A percentile compares a stretch with the other conserved stretches of the same genome.
These are phyloP conservation scores for Ceratocystis huliohia DNA, from an alignment of 2,329 filamentous ascomycete genomes.

Conservation along the genomic window DNA sequence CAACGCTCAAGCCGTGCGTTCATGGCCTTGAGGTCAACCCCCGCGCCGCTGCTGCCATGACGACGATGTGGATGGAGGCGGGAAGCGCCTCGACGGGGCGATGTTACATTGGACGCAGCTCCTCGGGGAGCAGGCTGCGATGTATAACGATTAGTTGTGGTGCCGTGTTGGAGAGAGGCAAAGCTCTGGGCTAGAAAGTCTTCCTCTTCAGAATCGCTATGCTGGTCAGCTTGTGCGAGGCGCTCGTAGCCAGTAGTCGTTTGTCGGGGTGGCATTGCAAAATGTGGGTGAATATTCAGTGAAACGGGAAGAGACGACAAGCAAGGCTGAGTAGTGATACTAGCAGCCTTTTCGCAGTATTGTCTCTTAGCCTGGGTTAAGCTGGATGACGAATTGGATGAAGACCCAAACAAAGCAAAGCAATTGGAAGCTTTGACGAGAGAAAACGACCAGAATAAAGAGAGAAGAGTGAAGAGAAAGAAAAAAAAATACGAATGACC, in stretches of 20 bases:
- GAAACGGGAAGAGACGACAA: not conserved
- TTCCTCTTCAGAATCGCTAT: conserved; percentile 53
- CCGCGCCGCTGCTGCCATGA: conserved; percentile 59
- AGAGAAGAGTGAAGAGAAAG: not conserved
- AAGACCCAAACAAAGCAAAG: not conserved
- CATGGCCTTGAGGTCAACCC: conserved; percentile 95
- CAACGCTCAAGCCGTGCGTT: conserved; percentile 89
- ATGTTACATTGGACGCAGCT: conserved; percentile 41
- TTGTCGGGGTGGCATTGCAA: conserved; percentile 54
- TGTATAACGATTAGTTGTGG: conserved; percentile 43
- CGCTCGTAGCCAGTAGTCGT: conserved; percentile 74
- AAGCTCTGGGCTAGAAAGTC: conserved; percentile 44
- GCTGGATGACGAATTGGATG: not conserved
- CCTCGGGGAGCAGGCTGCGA: conserved; percentile 44
- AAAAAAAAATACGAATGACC: not conserved
- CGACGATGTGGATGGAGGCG: conserved; percentile 24
- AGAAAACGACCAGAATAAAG: not conserved
- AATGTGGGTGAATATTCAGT: not conserved
- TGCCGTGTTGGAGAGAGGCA: conserved; percentile 41
- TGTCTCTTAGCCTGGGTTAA: not conserved
- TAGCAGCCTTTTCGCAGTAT: not conserved
- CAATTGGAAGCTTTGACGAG: not conserved
- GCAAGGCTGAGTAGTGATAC: not conserved
- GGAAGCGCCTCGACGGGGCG: conserved; percentile 27
- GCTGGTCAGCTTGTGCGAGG: conserved; percentile 68